Evolutionary conservation across 257 asterid species (phyloP), one percentile per base, ranked within the genome.

Genomic region (Cruciata laevipes): DNA sequence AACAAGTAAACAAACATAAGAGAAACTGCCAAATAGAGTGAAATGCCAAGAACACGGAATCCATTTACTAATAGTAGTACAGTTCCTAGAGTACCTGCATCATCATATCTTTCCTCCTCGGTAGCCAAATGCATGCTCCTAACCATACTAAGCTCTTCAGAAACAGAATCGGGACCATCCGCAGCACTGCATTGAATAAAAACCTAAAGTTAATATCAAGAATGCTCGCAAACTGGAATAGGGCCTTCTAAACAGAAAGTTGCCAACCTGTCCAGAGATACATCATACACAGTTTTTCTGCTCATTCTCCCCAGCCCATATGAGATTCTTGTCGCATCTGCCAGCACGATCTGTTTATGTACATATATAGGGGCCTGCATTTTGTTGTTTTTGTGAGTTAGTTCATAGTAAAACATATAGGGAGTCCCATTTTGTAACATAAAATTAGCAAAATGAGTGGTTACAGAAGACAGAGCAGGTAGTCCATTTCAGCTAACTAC

Each of bases 281-380:
- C 85, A 30, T 81, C 83, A 72, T 77, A 81, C 25, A 67, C 73
- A 49, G 77, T 42, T 66, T 73, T 81, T 27, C 53, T 74, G 44
- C 77, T 71, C 57, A 23, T 73, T 38, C 73, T 64, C 27, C 73
- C 70, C 80, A 65, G 55, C 40, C 82, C 82, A 61, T 71, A 66
- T 23, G 47, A 78, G 30, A 80, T 68, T 71, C 74, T 74, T 27
- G 71, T 77, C 17, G 82, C 84, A 69, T 80, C 84, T 33, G 78
- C 70, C 74, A 77, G 71, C 37, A 80, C 79, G 35, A 80, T 77
- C 59, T 77, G 76, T 60, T 80, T 80, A 80, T 74, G 69, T 30
- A 80, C 78, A 66, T 63, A 77, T 32, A 80, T 67, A 25, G 84
- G 84, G 20, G 84, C 84, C 82, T 80, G 84, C 73, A 73, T 35